Base-by-base conservation (phyloP, 2,329 filamentous ascomycete species). In the Ophiostoma montium region DNA sequence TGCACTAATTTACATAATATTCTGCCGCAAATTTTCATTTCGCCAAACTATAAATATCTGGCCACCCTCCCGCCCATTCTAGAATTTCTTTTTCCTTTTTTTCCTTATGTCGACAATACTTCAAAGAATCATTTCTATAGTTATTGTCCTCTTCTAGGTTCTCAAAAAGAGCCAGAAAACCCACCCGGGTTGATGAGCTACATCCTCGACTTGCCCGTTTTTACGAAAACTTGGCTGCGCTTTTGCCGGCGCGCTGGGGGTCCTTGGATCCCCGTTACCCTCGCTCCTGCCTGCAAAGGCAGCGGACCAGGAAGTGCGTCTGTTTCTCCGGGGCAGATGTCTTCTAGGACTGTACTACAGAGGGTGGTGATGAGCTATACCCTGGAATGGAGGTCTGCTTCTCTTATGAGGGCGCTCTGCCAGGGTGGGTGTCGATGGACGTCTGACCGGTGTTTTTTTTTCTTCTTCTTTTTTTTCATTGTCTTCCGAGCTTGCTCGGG, bases 81-180 rank as follows among this genome's bases (percentile, higher is more conserved):
- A 41, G 54, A 30, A 32, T 49, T 56, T 61, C 36, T 57, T 59
- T 61, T 68, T 63, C 68, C 66, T 60, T 65, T 70, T 70, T 67
- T 71, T 76, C 67, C 66, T 72, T 64, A 75, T 67, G 72, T 74
- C 74, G 74, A 78, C 72, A 75, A 76, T 76, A 76, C 71, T 74
- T 74, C 67, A 76, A 69, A 87, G 85, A 89, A 90, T 90, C 86
- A 86, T 86, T 94, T 94, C 84, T 94, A 89, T 88, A 95, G 87
- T 89, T 82, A 76, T 86, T 80, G 80, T 88, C 84, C 76, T 75
- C 76, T 80, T 86, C 85, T 92, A 83, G 86, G 80, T 83, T 90
- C 78, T 80, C 79, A 76, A 88, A 77, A 84, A 75, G 75, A 94
- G 88, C 85, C 78, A 87, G 84, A 90, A 83, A 87, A 78, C 80